These are phyloP conservation scores for Byssothecium circinans DNA, from an alignment of 2,329 filamentous ascomycete species.

Conservation along the genomic window DNA sequence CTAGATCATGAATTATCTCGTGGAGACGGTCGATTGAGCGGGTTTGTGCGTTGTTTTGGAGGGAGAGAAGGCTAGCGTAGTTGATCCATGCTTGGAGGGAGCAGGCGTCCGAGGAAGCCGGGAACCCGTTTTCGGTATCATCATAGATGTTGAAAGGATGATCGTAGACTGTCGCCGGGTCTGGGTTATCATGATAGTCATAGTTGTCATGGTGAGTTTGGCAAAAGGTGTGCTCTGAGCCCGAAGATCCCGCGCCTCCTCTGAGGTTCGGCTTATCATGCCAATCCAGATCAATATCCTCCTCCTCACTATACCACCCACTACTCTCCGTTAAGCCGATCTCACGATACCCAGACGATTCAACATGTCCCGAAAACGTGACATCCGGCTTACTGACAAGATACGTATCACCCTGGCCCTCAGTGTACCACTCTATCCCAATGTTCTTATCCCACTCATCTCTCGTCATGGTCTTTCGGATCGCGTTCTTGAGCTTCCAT, in stretches of 20 bases:
- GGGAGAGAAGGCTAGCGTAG: conserved; percentile 2
- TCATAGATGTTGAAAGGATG: background rate
- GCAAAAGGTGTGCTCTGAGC: background rate
- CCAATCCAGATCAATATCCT: background rate
- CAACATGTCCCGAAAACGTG: conserved; percentile 1
- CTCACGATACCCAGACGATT: background rate
- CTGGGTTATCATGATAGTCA: too few relatives aligned
- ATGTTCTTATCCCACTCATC: conserved; percentile 1
- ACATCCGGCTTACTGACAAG: conserved; percentile 10
- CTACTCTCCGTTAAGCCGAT: background rate
- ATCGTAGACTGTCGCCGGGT: background rate
- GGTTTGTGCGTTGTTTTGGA: conserved; percentile 1
- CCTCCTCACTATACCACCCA: background rate
- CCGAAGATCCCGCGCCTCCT: background rate
- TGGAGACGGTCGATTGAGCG: conserved; percentile 2
- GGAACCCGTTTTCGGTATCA: background rate
- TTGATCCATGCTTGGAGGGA: conserved; percentile 1
- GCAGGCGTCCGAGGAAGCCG: background rate
- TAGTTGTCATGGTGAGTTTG: too few relatives aligned
- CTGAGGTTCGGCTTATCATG: background rate
- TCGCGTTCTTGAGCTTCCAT: conserved; percentile 14
- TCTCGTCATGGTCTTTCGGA: conserved; percentile 4
- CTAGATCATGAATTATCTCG: conserved; percentile 3
- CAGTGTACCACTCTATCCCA: conserved; percentile 8
- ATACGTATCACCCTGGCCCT: conserved; percentile 15